phyloP scores from a whole-genome alignment of 1,284 basidiomycete species.

The Cutaneotrichosporon dermatis region DNA sequence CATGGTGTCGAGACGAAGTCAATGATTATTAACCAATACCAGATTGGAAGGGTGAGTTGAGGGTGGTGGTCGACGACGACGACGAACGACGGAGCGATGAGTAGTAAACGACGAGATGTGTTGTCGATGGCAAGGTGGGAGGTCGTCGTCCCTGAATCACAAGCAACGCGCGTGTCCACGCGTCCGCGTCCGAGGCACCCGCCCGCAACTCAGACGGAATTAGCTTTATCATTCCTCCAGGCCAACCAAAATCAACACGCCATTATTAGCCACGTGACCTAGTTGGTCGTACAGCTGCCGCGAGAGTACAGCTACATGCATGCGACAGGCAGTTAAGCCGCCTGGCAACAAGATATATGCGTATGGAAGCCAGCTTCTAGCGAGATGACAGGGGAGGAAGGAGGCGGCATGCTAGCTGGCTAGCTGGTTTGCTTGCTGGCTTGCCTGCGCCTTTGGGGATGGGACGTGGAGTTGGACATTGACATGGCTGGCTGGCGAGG shows the following conservation, averaged over 20 bases:
- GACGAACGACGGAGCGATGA: no score
- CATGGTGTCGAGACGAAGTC: constrained; percentile 20
- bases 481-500: no score
- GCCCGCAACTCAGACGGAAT: background rate
- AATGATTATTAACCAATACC: background rate
- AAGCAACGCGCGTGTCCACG: background rate
- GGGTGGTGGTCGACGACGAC: no score
- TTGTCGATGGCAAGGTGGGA: background rate
- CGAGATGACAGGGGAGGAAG: background rate
- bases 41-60: no score
- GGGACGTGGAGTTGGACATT: no score
- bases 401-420: no score
- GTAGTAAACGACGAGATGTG: background rate
- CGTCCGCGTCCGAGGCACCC: no score
- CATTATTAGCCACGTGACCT: background rate
- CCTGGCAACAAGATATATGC: constrained; percentile 17
- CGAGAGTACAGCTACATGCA: constrained; percentile 20
- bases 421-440: no score
- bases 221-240: background rate
- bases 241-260: constrained; percentile 2
- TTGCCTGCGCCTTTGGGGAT: no score
- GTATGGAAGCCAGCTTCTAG: constrained; percentile 4
- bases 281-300: background rate
- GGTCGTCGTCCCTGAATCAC: no score
- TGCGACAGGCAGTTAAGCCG: constrained; percentile 5